Evolutionary conservation across 495 filamentous ascomycete genomes (phyloP), one percentile per base, ranked within the genome.

Genomic region (Daldinia concentrica): DNA sequence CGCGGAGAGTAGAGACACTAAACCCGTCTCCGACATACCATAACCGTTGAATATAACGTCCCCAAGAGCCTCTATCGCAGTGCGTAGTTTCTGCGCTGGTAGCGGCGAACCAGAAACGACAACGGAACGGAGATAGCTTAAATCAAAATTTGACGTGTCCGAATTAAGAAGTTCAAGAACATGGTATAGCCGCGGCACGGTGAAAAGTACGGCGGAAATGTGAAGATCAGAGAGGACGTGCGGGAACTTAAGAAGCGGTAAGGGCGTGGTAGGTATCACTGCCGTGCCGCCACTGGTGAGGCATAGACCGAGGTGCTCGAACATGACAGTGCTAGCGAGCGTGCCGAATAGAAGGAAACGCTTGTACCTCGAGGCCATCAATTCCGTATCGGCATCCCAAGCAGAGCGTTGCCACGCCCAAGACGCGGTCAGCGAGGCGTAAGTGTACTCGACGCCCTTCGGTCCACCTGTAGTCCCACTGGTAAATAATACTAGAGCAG

Each of bases 341-440:
- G 61, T 64, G 6, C 61, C 61, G 50, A 64, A 64, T 50, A 64
- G 61, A 30, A 64, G 39, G 15, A 64, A 64, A 24, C 61, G 61
- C 1, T 26, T 24, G 17, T 64, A 64, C 32, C 34, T 64, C 19
- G 61, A 32, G 4, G 6, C 50, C 36, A 64, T 39, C 1, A 26
- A 15, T 32, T 64, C 50, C 15, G 61, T 64, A 22, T 43, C 34
- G 1, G 24, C 30, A 22, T 41, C 50, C 61, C 61, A 64, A 3
- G 14, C 22, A 1, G 61, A 64, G 17, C 32, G 34, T 56, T 64
- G 61, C 61, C 61, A 64, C 9, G 34, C 34, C 61, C 61, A 64
- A 5, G 50, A 56, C 8, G 32, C 50, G 19, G 61, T 64, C 50
- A 64, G 19, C 1, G 61, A 50, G 24, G 12, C 37, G 39, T 65